These are phyloP conservation scores for Aspergillus ibericus DNA, from an alignment of 2,329 filamentous ascomycete species.

Conservation along the genomic window DNA sequence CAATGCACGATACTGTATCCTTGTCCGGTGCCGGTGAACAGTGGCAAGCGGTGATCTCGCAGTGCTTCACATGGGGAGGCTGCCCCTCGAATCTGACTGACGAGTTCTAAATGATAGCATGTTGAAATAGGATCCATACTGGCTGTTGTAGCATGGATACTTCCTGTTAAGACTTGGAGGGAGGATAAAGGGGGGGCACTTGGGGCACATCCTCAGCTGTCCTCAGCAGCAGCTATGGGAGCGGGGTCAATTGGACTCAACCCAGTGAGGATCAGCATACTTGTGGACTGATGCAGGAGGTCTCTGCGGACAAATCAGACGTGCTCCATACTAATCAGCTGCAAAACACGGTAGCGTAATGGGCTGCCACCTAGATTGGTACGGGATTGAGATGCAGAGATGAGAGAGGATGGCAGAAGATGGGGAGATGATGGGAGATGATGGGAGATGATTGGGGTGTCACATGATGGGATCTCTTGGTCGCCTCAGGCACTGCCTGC, in stretches of 20 bases:
- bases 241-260: neutral
- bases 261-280: neutral
- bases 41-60: neutral
- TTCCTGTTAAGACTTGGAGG: too few species aligned
- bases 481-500: too few species aligned
- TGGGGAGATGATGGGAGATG: too few species aligned
- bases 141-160: too few species aligned
- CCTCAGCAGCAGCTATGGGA: neutral
- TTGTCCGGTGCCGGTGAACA: neutral
- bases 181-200: too few species aligned
- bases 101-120: neutral
- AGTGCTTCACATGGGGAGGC: neutral
- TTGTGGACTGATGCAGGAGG: neutral
- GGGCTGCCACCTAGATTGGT: too few species aligned
- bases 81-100: too few species aligned
- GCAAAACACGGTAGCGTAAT: too few species aligned
- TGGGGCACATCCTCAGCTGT: neutral
- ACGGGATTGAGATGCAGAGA: too few species aligned
- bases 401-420: too few species aligned
- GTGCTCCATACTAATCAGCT: neutral
- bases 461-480: too few species aligned
- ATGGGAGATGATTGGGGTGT: too few species aligned
- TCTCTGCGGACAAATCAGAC: neutral
- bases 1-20: neutral
- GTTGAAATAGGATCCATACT: neutral